These are phyloP conservation scores for Orbilia quercus DNA, from an alignment of 2,329 filamentous ascomycete genomes.

Conservation along the genomic window DNA sequence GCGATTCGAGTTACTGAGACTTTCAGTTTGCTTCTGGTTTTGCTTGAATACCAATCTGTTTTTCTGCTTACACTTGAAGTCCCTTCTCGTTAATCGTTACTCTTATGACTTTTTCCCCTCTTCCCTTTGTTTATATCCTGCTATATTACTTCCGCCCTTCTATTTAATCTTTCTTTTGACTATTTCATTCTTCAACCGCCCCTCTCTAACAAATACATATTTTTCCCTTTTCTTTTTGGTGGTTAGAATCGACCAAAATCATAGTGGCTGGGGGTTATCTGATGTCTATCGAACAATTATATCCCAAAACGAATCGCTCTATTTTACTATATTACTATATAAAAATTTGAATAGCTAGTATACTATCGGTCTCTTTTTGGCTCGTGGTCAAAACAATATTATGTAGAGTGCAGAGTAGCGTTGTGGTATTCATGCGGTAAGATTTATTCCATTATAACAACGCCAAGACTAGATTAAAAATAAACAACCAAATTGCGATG, in stretches of 20 bases:
- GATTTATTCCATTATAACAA: no score
- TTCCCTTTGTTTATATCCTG: constrained; percentile 50
- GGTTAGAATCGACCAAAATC: constrained; percentile 61
- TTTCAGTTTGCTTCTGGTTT: constrained; percentile 57
- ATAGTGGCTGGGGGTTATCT: constrained; percentile 61
- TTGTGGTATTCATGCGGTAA: no score
- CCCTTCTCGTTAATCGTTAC: constrained; percentile 43
- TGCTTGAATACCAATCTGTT: constrained; percentile 56
- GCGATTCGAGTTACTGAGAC: constrained; percentile 21
- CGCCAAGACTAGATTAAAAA: no score
- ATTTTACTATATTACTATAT: constrained; percentile 14
- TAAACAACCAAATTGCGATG: no score
- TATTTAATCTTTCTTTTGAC: constrained; percentile 53
- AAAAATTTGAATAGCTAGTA: no score
- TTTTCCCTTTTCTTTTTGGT: constrained; percentile 60
- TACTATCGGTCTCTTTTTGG: no score
- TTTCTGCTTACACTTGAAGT: constrained; percentile 47
- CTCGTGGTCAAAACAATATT: no score
- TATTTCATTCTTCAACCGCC: constrained; percentile 54
- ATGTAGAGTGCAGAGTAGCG: no score
- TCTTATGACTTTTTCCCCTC: constrained; percentile 31
- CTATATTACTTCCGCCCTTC: constrained; percentile 35
- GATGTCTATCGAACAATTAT: constrained; percentile 33
- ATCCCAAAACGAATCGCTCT: constrained; percentile 1
- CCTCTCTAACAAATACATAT: constrained; percentile 56